Evolutionary conservation across 805 yeast species (phyloP).

Genomic region (Monosporozyma siamensis): DNA sequence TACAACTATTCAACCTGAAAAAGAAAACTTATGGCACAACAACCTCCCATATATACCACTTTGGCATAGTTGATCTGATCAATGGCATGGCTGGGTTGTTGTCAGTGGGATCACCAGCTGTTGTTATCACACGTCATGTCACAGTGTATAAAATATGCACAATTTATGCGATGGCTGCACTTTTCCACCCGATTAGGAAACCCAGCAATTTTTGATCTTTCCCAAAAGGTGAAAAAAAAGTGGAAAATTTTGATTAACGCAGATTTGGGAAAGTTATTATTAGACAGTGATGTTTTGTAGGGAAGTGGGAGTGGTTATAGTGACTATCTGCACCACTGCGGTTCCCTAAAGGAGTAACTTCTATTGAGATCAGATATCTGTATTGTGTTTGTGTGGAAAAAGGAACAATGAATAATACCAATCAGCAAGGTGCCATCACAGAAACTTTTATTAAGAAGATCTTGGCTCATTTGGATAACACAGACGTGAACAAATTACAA

Average conservation of each 20-base stretch:
- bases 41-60: too few relatives aligned
- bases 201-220: too few relatives aligned
- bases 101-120: background rate
- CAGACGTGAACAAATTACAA: constrained; percentile 24
- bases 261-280: too few relatives aligned
- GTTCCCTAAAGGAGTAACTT: background rate
- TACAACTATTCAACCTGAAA: too few relatives aligned
- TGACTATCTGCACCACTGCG: too few relatives aligned
- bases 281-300: too few relatives aligned
- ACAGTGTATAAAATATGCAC: too few relatives aligned
- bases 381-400: background rate
- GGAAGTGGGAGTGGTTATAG: too few relatives aligned
- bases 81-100: background rate
- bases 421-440: constrained; percentile 19
- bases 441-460: constrained; percentile 29
- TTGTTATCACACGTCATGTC: too few relatives aligned
- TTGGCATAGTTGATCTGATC: background rate
- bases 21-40: too few relatives aligned
- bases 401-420: background rate
- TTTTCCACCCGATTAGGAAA: background rate
- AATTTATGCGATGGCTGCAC: constrained; percentile 1
- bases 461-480: constrained; percentile 29
- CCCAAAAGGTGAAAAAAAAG: too few relatives aligned
- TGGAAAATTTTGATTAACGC: too few relatives aligned
- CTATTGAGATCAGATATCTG: background rate